These are phyloP conservation scores for Keithomyces neogunnii DNA, from an alignment of 2,329 filamentous ascomycete species.

Conservation along the genomic window DNA sequence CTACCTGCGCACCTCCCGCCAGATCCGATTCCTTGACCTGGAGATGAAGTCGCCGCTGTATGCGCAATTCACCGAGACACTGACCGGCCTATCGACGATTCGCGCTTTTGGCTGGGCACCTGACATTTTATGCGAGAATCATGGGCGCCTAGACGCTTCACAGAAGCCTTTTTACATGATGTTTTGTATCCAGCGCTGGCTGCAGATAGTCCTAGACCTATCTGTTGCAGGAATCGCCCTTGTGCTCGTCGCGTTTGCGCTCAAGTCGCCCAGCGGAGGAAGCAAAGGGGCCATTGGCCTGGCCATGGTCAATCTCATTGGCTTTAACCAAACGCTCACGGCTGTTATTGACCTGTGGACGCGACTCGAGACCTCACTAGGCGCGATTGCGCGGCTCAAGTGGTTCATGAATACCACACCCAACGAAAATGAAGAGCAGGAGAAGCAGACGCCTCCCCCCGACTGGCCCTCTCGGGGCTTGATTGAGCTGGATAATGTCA, in stretches of 20 bases:
- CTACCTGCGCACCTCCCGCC: conserved; percentile 21
- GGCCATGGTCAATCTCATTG: neutral
- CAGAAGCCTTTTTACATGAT: conserved; percentile 30
- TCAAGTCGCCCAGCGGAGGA: conserved; percentile 16
- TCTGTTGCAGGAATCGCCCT: conserved; percentile 35
- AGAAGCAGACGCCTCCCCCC: neutral
- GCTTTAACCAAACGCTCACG: neutral
- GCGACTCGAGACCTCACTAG: neutral
- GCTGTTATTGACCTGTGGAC: neutral
- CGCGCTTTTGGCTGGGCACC: conserved; percentile 23
- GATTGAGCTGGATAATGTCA: neutral
- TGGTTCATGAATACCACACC: neutral
- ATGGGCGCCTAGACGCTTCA: conserved; percentile 22
- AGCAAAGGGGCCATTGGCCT: conserved; percentile 7
- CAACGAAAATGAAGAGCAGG: neutral
- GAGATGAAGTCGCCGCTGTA: conserved; percentile 20
- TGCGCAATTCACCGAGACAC: conserved; percentile 16
- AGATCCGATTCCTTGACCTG: conserved; percentile 19
- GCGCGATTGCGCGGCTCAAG: conserved; percentile 1
- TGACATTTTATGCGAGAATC: conserved; percentile 10
- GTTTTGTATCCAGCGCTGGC: conserved; percentile 40
- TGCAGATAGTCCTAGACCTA: conserved; percentile 38
- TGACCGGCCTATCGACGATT: conserved; percentile 16
- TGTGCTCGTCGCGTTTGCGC: conserved; percentile 33
- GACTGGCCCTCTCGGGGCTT: neutral